Percentiles rank a stretch among this genome's conserved stretches.
Evolutionary conservation across 2,329 filamentous ascomycete species (phyloP).

Genomic region (Fusarium veterinarium): DNA sequence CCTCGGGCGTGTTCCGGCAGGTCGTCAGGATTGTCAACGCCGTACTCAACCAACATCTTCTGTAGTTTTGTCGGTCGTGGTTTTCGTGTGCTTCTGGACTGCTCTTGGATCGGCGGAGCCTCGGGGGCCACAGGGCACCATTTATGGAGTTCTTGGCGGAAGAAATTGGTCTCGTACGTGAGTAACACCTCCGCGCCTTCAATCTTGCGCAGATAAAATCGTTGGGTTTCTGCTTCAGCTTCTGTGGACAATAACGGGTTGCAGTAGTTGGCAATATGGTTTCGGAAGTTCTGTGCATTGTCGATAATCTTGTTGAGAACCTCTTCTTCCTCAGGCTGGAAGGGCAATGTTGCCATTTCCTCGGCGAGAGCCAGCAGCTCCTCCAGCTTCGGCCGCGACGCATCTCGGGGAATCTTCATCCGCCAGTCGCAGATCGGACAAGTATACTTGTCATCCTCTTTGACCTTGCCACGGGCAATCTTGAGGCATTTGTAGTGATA

Average conservation of each 20-base stretch:
- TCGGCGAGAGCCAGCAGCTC: conserved; percentile 86
- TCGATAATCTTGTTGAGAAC: conserved; percentile 87
- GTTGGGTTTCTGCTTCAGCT: conserved; percentile 87
- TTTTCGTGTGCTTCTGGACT: conserved; percentile 92
- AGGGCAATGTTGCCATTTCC: conserved; percentile 83
- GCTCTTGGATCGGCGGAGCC: conserved; percentile 85
- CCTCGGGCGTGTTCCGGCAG: conserved; percentile 84
- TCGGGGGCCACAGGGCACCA: conserved; percentile 91
- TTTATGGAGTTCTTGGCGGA: conserved; percentile 93
- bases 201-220: conserved; percentile 96
- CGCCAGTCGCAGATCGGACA: conserved; percentile 98
- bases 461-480: conserved; percentile 96
- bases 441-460: conserved; percentile 98
- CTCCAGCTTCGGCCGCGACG: conserved; percentile 93
- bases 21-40: conserved; percentile 90
- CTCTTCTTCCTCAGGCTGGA: conserved; percentile 95
- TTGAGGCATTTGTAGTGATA: conserved; percentile 99
- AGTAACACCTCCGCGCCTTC: conserved; percentile 96
- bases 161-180: conserved; percentile 95
- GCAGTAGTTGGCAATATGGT: conserved; percentile 83
- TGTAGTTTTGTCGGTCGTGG: conserved; percentile 96
- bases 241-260: conserved; percentile 83
- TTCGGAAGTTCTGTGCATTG: conserved; percentile 84
- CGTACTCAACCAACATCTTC: conserved; percentile 89
- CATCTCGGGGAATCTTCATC: conserved; percentile 95